A percentile compares a stretch with the other conserved stretches of the same genome.
phyloP scores from a whole-genome alignment of 495 filamentous ascomycete genomes.

The Echria macrotheca region DNA sequence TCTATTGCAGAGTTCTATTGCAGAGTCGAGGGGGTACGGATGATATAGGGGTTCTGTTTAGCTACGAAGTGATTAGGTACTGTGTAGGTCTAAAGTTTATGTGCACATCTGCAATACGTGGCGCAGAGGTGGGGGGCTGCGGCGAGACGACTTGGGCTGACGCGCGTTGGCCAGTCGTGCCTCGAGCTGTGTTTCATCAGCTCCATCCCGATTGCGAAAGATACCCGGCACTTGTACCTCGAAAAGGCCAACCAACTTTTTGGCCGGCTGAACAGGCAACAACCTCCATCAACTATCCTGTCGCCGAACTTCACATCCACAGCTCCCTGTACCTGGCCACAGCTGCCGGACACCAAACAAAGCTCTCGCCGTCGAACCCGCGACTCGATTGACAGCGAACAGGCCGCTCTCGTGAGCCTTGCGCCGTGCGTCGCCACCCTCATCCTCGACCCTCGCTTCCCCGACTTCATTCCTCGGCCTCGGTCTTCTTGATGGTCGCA shows the following conservation, averaged over 20 bases:
- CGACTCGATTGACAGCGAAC: neutral
- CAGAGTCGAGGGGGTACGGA: no score
- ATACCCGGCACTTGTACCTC: neutral
- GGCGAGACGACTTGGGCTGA: neutral
- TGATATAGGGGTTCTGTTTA: no score
- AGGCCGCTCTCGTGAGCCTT: no score
- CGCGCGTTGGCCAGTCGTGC: neutral
- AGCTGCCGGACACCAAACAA: no score
- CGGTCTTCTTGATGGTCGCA: conserved; percentile 23
- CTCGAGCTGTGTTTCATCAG: conserved; percentile 1
- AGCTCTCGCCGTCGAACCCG: neutral
- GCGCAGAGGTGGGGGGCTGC: neutral
- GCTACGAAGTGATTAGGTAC: no score
- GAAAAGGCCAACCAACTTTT: conserved; percentile 1
- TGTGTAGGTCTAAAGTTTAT: no score
- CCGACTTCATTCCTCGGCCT: neutral
- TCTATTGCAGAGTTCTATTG: no score
- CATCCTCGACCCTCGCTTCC: neutral
- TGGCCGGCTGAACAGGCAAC: neutral
- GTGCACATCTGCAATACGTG: neutral
- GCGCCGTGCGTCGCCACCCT: neutral
- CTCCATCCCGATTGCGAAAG: conserved; percentile 1
- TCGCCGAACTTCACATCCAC: no score
- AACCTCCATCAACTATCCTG: neutral
- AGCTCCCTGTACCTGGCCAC: no score